Base-by-base conservation (phyloP, 2,329 filamentous ascomycete species). In the Talaromyces sp. region DNA sequence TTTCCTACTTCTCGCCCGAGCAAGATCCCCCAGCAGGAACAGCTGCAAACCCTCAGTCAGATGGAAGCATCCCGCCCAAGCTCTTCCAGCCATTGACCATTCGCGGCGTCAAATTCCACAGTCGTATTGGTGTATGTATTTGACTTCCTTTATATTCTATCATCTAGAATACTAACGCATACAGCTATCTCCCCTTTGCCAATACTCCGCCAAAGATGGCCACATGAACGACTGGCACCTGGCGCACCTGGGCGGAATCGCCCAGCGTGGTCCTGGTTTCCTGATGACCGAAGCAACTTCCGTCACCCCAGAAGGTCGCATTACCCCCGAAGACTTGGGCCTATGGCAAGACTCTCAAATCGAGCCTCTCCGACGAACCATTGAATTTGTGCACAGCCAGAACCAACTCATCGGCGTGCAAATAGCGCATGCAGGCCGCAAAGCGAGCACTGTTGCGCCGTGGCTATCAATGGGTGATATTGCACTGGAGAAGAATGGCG, bases 341-440 rank as follows among this genome's bases (percentile, higher is more conserved):
- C 79, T 97, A 8, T 97, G 93, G 93, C 84, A 90, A 68, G 93
- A 97, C 75, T 87, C 85, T 39, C 93, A 97, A 76, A 89, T 93
- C 67, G 88, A 85, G 68, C 88, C 89, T 0, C 79, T 96, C 65
- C 70, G 71, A 19, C 85, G 86, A 66, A 85, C 94, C 54, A 86
- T 89, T 41, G 90, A 96, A 67, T 96, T 93, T 68, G 86, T 90
- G 2, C 92, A 96, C 80, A 87, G 85, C 31, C 93, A 96, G 77
- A 85, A 84, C 73, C 88, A 92, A 72, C 87, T 90, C 68, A 87
- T 91, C 61, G 92, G 86, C 61, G 89, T 96, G 67, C 93, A 97
- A 80, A 83, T 96, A 4, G 91, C 82, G 1, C 93, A 97, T 72
- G 92, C 92, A 0, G 93, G 93, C 7, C 77, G 86, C 35, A 88